Evolutionary conservation across 805 yeast species (phyloP), one percentile per base, ranked within the genome.

Genomic region (Teunomyces funiuensis): DNA sequence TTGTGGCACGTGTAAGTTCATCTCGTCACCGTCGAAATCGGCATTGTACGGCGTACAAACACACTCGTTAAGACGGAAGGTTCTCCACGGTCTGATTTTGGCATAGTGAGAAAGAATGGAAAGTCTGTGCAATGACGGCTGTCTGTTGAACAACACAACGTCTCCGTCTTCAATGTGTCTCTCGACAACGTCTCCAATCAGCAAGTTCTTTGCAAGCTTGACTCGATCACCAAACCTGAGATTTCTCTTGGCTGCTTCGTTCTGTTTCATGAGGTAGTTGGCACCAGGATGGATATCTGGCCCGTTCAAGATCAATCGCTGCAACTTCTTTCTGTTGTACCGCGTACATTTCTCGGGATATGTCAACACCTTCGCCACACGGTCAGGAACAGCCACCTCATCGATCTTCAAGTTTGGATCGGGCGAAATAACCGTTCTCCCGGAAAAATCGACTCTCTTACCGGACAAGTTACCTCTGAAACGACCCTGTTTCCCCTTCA

Each of bases 11-110:
- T 93, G 99, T 58, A 93, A 73, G 64, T 93, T 93, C 99, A 93
- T 93, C 65, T 93, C 99, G 68, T 93, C 99, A 67, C 99, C 99
- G 65, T 93, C 99, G 61, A 93, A 93, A 77, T 93, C 99, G 28
- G 99, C 99, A 63, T 95, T 95, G 68, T 93, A 93, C 2, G 99
- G 99, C 0, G 99, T 93, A 71, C 99, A 93, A 7, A 93, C 99
- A 83, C 99, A 93, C 66, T 93, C 98, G 61, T 93, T 93, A 53
- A 93, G 75, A 52, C 99, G 76, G 70, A 93, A 88, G 2, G 99
- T 93, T 69, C 99, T 78, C 98, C 98, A 93, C 0, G 99, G 99
- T 58, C 96, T 79, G 54, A 93, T 83, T 59, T 88, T 90, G 36
- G 97, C 99, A 65, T 83, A 90, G 72, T 93, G 99, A 1, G 97